Percentiles rank a stretch among this genome's conserved stretches.
These are phyloP conservation scores for Lichtheimia hyalospora DNA, from an alignment of 371 early-diverging fungal species.

Conservation along the genomic window DNA sequence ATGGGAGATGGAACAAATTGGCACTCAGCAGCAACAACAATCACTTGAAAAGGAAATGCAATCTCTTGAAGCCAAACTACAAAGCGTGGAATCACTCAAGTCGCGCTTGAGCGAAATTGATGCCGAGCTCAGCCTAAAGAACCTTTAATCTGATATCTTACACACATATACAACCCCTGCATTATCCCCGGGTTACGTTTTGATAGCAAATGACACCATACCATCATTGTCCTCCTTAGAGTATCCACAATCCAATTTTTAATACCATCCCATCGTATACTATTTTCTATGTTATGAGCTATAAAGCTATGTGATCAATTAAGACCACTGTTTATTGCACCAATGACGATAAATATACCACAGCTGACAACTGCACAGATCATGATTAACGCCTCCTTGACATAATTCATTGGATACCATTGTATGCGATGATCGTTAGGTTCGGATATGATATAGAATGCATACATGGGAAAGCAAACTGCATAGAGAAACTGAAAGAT, in stretches of 20 bases:
- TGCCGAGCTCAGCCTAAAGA: conserved; percentile 55
- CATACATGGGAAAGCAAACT: conserved; percentile 28
- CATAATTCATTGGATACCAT: conserved; percentile 16
- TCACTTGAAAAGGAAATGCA: conserved; percentile 84
- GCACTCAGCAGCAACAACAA: conserved; percentile 72
- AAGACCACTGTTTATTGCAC: not conserved
- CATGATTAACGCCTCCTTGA: conserved; percentile 12
- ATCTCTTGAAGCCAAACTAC: conserved; percentile 69
- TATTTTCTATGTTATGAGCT: too few relatives aligned
- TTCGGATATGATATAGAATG: conserved; percentile 22
- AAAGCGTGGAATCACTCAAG: conserved; percentile 71
- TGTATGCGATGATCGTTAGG: conserved; percentile 21
- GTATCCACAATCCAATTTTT: too few relatives aligned
- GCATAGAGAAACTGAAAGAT: conserved; percentile 31
- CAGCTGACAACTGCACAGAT: not conserved
- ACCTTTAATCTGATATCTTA: not conserved
- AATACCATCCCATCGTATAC: too few relatives aligned
- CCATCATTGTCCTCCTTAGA: too few relatives aligned
- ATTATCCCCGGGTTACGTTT: too few relatives aligned
- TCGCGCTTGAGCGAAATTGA: conserved; percentile 68
- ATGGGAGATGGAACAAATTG: conserved; percentile 79
- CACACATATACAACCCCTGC: too few relatives aligned
- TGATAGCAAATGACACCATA: too few relatives aligned
- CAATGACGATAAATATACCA: not conserved
- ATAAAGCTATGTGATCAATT: not conserved